A percentile compares a stretch with the other conserved stretches of the same genome.
These are phyloP conservation scores for Crithidia thermophila DNA, from an alignment of 208 protist genomes.

Conservation along the genomic window DNA sequence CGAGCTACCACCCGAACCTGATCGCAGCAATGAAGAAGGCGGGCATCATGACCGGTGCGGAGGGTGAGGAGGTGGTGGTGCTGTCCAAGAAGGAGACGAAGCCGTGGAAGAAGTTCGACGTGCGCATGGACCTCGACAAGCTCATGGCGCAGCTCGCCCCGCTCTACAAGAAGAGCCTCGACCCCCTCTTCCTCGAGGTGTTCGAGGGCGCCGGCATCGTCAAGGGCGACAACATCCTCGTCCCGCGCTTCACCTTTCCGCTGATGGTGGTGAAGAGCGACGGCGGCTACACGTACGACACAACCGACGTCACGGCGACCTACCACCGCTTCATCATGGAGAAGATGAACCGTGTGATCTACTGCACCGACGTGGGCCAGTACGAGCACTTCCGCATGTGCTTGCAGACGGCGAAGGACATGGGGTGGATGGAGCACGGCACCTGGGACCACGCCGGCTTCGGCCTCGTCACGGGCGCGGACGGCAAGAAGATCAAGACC, in stretches of 20 bases:
- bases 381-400: slow-evolving; percentile 94
- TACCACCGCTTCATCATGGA: slow-evolving; percentile 91
- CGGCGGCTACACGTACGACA: slow-evolving; percentile 96
- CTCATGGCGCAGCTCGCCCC: slow-evolving; percentile 72
- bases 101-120: slow-evolving; percentile 81
- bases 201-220: slow-evolving; percentile 76
- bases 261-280: slow-evolving; percentile 96
- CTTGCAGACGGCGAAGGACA: slow-evolving; percentile 85
- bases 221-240: slow-evolving; percentile 66
- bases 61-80: slow-evolving; percentile 73
- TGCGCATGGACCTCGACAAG: slow-evolving; percentile 85
- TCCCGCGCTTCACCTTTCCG: slow-evolving; percentile 93
- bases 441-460: slow-evolving; percentile 95
- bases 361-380: slow-evolving; percentile 97
- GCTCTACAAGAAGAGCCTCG: slow-evolving; percentile 75
- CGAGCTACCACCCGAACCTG: slow-evolving; percentile 75
- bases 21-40: slow-evolving; percentile 78
- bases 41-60: slow-evolving; percentile 70
- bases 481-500: slow-evolving; percentile 97
- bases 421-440: slow-evolving; percentile 85
- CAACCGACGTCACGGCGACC: slow-evolving; percentile 92
- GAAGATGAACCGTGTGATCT: slow-evolving; percentile 92
- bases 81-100: slow-evolving; percentile 92
- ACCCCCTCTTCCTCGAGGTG: slow-evolving; percentile 75
- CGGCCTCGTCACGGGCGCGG: slow-evolving; percentile 90